phyloP scores from a whole-genome alignment of 2,329 filamentous ascomycete species.

The Blastomyces emzantsi region DNA sequence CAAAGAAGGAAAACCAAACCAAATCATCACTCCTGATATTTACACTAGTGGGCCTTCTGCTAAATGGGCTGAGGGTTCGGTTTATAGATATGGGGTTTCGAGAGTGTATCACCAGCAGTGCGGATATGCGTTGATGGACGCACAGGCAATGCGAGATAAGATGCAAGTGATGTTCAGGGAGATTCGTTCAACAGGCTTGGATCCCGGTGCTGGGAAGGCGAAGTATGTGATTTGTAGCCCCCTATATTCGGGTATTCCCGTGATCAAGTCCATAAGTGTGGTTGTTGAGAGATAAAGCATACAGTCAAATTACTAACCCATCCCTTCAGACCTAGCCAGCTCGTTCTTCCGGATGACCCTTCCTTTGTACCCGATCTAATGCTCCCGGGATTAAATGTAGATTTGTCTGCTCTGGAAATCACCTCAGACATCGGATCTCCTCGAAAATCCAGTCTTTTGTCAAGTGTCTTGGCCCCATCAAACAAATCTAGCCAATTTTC shows the following conservation, averaged over 20 bases:
- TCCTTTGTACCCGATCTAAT: conserved; percentile 61
- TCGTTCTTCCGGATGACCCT: conserved; percentile 74
- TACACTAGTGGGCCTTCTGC: conserved; percentile 1
- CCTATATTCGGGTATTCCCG: conserved; percentile 8
- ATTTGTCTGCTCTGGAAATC: conserved; percentile 40
- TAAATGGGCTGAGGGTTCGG: conserved; percentile 15
- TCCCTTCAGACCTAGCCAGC: conserved; percentile 56
- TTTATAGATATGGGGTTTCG: conserved; percentile 62
- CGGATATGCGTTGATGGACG: conserved; percentile 72
- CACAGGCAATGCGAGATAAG: conserved; percentile 62
- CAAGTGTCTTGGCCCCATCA: conserved; percentile 28
- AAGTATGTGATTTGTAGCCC: conserved; percentile 46
- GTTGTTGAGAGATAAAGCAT: neutral
- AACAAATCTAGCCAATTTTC: conserved; percentile 19
- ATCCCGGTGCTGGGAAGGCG: conserved; percentile 60
- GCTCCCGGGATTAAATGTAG: conserved; percentile 51
- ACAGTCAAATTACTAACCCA: neutral
- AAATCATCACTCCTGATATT: too few species aligned
- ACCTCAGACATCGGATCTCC: conserved; percentile 26
- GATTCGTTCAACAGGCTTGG: conserved; percentile 51
- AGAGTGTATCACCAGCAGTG: conserved; percentile 83
- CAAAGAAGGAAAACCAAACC: neutral
- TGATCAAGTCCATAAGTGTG: neutral
- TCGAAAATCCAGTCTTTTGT: conserved; percentile 27
- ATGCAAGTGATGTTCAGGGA: conserved; percentile 60